Percentiles rank a stretch among this genome's conserved stretches.
These are phyloP conservation scores for Nemania sp. DNA, from an alignment of 2,329 filamentous ascomycete species.

Conservation along the genomic window DNA sequence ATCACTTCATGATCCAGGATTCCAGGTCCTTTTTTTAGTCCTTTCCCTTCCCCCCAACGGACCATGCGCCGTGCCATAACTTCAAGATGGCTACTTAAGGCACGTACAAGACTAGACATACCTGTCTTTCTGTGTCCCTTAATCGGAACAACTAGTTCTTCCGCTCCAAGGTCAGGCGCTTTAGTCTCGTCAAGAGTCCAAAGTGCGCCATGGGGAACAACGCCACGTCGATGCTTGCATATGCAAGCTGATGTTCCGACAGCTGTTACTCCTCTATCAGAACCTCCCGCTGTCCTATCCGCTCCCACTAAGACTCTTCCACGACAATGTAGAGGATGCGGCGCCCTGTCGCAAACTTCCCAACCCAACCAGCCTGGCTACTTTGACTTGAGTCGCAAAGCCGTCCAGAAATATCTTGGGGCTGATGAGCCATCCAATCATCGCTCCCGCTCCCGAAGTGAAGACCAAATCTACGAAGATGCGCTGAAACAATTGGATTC, in stretches of 20 bases:
- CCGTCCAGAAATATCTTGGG: conserved; percentile 62
- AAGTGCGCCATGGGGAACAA: conserved; percentile 41
- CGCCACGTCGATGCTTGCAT: conserved; percentile 49
- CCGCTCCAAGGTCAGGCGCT: conserved; percentile 26
- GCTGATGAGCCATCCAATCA: conserved; percentile 46
- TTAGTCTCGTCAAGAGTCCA: conserved; percentile 30
- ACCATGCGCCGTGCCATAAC: conserved; percentile 60
- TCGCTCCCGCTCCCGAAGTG: conserved; percentile 50
- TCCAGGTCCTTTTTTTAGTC: conserved; percentile 1
- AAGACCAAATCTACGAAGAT: conserved; percentile 62
- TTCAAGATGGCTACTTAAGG: conserved; percentile 58
- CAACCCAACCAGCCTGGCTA: conserved; percentile 66
- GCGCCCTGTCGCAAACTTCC: conserved; percentile 70
- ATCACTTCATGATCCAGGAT: conserved; percentile 15
- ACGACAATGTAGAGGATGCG: conserved; percentile 72
- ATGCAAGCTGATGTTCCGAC: conserved; percentile 41
- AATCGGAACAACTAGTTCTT: conserved; percentile 42
- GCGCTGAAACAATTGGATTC: conserved; percentile 58
- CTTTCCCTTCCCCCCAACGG: conserved; percentile 8
- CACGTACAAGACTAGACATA: conserved; percentile 55
- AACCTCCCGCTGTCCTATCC: conserved; percentile 10
- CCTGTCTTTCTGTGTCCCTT: conserved; percentile 64
- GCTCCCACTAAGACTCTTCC: conserved; percentile 58
- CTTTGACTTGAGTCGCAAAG: conserved; percentile 64
- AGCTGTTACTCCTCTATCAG: conserved; percentile 10